Base-by-base conservation (phyloP, 108 stramenopile species). In the Fistulifera pelliculosa region DNA sequence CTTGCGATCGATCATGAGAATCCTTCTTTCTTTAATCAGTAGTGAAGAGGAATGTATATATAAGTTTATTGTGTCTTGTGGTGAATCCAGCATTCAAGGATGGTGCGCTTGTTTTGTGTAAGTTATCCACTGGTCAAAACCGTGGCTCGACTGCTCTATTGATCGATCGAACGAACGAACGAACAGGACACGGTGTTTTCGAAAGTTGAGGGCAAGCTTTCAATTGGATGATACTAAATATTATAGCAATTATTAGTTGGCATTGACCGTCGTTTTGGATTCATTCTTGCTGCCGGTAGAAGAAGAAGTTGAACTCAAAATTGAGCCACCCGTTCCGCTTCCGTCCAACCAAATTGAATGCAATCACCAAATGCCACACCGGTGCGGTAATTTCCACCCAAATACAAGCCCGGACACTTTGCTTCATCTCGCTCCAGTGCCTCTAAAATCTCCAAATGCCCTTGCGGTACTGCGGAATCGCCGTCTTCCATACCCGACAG, bases 291-390 rank as follows among this genome's bases (percentile, higher is more conserved):
- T 45, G n/a, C n/a, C 21, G 44, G 3, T 19, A 8, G 44, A 45
- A 21, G 44, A 21, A 3, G 44, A 17, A 45, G 56, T n/a, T n/a
- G n/a, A 43, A 2, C 42, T 1, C 56, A 57, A 57, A 42, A 57
- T 24, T 57, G n/a, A 3, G 43, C 41, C 7, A 89, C 77, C 19
- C 69, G 61, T 73, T 85, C 81, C 28, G 93, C 91, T 27, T 93
- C 79, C 49, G 90, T 82, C 61, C 80, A 83, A 16, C 94, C 97
- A 70, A 87, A 96, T 25, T 77, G 87, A 12, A 98, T 90, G 65
- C 97, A 98, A 75, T 95, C 94, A 7, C 80, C 81, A 62, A 98
- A 94, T 23, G 94, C 93, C 14, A 98, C 95, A 44, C 97, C 97
- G 13, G 85, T 85, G 27, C 86, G 64, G 61, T 95, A 98, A 65